Base-by-base conservation (phyloP, 2,329 filamentous ascomycete species). In the Intubia oerlemansii region DNA sequence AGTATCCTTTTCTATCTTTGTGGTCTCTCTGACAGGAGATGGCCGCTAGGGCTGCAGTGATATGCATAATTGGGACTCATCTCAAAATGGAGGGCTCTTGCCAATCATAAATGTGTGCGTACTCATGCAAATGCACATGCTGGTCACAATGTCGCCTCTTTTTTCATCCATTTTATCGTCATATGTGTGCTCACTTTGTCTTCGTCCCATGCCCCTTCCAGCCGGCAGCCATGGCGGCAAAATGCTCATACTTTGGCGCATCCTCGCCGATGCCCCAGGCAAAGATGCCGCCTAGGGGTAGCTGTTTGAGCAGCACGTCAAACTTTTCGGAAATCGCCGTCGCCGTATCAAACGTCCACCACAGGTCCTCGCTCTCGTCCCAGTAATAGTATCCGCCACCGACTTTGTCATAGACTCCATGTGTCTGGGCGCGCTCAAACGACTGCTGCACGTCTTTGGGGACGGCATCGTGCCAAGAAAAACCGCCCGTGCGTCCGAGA, bases 221-320 rank as follows among this genome's bases (percentile, higher is more conserved):
- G 5, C 41, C 42, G 7, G 42, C 28, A 29, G 38, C 42, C 14
- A 50, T 37, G 4, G 51, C 51, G 19, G 36, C 36, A 9, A 62
- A 42, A 31, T 55, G 55, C 13, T 42, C 38, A 33, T 54, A 64
- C 4, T 40, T 30, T 1, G 54, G 51, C 2, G 53, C 59, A 33
- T 81, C 75, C 47, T 81, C 73, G 2, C 71, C 75, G 33, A 81
- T 41, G 13, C 69, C 73, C 75, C 74, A 81, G 1, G 74, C 73
- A 57, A 81, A 79, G 5, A 77, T 65, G 11, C 77, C 76, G 2
- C 75, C 74, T 0, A 81, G 45, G 1, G n/a, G n/a, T n/a, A n/a
- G n/a, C n/a, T n/a, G n/a, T n/a, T n/a, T n/a, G n/a, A n/a, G n/a
- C n/a, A n/a, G n/a, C n/a, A n/a, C n/a, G n/a, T n/a, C n/a, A n/a